These are phyloP conservation scores for Verticillium isaacii DNA, from an alignment of 2,329 filamentous ascomycete species.

Conservation along the genomic window DNA sequence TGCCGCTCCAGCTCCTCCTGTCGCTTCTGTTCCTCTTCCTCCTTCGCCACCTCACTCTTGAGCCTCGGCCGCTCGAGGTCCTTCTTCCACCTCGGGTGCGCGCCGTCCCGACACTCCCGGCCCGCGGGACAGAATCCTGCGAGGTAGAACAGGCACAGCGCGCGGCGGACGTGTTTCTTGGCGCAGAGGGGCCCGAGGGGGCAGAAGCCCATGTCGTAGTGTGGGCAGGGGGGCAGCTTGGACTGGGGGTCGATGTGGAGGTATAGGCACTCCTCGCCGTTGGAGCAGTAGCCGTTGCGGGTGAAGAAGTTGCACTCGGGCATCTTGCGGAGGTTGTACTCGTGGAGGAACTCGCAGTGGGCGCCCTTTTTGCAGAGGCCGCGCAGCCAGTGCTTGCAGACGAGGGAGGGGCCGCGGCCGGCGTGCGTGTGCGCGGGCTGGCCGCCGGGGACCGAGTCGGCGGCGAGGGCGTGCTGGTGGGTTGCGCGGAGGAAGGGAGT, in stretches of 20 bases:
- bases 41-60: slow-evolving; percentile 53
- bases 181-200: slow-evolving; percentile 81
- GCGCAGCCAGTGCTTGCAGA: slow-evolving; percentile 98
- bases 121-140: slow-evolving; percentile 92
- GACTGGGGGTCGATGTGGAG: slow-evolving; percentile 83
- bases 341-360: slow-evolving; percentile 94
- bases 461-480: slow-evolving; percentile 73
- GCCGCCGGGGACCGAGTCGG: slow-evolving; percentile 82
- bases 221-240: slow-evolving; percentile 74
- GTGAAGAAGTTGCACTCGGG: slow-evolving; percentile 97
- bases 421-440: slow-evolving; percentile 53
- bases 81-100: slow-evolving; percentile 77
- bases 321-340: slow-evolving; percentile 98
- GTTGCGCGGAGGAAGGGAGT: slow-evolving; percentile 77
- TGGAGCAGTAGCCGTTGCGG: slow-evolving; percentile 88
- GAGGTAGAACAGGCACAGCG: slow-evolving; percentile 78
- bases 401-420: slow-evolving; percentile 77
- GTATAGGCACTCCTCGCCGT: slow-evolving; percentile 94
- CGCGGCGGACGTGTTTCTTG: slow-evolving; percentile 81
- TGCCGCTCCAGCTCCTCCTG: slow-evolving; percentile 39
- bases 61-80: slow-evolving; percentile 72
- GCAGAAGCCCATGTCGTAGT: slow-evolving; percentile 94
- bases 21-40: slow-evolving; percentile 34
- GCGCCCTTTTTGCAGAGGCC: slow-evolving; percentile 97
- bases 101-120: slow-evolving; percentile 68